Evolutionary conservation across 2,329 filamentous ascomycete genomes (phyloP).

Genomic region (Sarocladiaceae sp.): DNA sequence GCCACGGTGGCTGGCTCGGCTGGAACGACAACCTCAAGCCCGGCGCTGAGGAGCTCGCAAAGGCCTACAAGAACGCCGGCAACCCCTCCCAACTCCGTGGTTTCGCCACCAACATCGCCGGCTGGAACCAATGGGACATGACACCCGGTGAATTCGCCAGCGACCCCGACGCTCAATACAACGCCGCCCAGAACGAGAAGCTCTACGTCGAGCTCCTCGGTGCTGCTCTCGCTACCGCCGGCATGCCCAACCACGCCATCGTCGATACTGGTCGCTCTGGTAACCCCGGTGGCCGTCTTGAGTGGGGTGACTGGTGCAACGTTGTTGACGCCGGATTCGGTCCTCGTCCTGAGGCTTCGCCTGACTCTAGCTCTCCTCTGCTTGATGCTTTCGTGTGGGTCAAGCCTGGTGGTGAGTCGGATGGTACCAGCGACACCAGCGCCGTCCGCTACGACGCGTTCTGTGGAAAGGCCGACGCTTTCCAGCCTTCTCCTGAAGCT

Average conservation of each 20-base stretch:
- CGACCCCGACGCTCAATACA: conserved; percentile 36
- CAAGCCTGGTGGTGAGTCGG: conserved; percentile 59
- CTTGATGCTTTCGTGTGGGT: conserved; percentile 64
- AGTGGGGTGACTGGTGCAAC: conserved; percentile 57
- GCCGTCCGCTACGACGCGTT: conserved; percentile 31
- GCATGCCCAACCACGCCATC: conserved; percentile 39
- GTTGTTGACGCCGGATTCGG: conserved; percentile 59
- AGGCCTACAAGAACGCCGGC: conserved; percentile 31
- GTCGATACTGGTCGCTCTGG: conserved; percentile 37
- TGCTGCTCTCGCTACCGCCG: conserved; percentile 29
- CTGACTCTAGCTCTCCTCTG: conserved; percentile 48
- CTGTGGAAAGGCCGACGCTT: conserved; percentile 35
- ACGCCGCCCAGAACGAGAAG: conserved; percentile 38
- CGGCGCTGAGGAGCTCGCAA: conserved; percentile 34
- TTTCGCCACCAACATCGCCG: conserved; percentile 34
- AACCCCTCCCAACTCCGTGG: conserved; percentile 33
- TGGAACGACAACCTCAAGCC: conserved; percentile 56
- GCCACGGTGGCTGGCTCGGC: conserved; percentile 61
- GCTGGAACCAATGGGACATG: conserved; percentile 36
- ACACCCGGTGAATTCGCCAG: conserved; percentile 34
- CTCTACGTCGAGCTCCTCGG: conserved; percentile 36
- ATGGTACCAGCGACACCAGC: conserved; percentile 31
- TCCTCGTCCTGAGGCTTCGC: conserved; percentile 43
- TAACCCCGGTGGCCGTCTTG: conserved; percentile 35
- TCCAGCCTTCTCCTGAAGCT: conserved; percentile 47